These are phyloP conservation scores for Pulveroboletus sp. DNA, from an alignment of 768 basidiomycete species.

Conservation along the genomic window DNA sequence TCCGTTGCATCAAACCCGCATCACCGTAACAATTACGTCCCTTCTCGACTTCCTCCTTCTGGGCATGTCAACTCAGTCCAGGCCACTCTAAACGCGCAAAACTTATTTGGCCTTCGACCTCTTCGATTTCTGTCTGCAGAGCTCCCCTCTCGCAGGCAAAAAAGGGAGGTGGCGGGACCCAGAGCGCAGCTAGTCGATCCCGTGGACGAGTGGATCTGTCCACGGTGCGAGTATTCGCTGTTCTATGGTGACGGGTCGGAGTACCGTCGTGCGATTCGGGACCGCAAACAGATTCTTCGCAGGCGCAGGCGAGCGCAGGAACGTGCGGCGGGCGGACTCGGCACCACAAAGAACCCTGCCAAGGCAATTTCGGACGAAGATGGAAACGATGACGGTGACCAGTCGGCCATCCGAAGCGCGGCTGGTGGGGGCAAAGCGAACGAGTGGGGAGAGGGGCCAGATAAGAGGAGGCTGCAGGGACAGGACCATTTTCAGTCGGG, in stretches of 20 bases:
- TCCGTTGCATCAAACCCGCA: conserved; percentile 96
- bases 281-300: conserved; percentile 73
- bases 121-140: conserved; percentile 66
- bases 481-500: conserved; percentile 20
- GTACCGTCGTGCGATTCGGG: conserved; percentile 61
- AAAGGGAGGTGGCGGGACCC: conserved; percentile 25
- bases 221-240: conserved; percentile 87
- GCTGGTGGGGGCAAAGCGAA: conserved; percentile 3
- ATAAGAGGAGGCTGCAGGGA: conserved; percentile 12
- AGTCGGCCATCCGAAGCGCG: conserved; percentile 1
- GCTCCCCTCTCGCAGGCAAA: conserved; percentile 46
- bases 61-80: conserved; percentile 37
- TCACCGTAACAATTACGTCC: conserved; percentile 90
- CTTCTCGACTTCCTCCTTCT: conserved; percentile 67
- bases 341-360: conserved; percentile 17
- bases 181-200: conserved; percentile 45
- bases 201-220: conserved; percentile 89
- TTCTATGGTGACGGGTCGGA: conserved; percentile 81
- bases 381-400: conserved; percentile 17
- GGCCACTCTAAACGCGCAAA: conserved; percentile 40
- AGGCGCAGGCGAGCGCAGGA: conserved; percentile 69
- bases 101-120: conserved; percentile 54
- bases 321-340: conserved; percentile 43
- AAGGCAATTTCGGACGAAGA: conserved; percentile 23
- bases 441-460: conserved; percentile 18